Conservation (phyloP, 1,284 basidiomycete genomes). For the Hymenochaete sp. region DNA sequence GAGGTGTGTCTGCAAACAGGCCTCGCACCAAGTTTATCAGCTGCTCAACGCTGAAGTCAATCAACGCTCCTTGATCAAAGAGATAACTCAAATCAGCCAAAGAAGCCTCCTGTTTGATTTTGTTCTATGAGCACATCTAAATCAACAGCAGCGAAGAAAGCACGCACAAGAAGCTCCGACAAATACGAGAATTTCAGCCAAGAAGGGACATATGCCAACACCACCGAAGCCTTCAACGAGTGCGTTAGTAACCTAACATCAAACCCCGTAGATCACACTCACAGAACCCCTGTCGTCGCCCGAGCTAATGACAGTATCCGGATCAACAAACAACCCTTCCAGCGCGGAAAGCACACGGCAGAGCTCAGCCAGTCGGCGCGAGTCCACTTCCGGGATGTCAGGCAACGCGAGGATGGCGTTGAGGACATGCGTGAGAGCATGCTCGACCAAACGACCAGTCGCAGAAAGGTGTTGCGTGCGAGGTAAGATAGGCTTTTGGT, state of each 20-base stretch:
- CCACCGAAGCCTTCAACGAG: constrained; percentile 48
- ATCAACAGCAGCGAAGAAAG: constrained; percentile 12
- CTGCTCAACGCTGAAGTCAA: constrained; percentile 86
- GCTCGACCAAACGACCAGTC: constrained; percentile 70
- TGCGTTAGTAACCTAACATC: not conserved
- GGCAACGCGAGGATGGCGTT: constrained; percentile 69
- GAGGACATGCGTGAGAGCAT: constrained; percentile 61
- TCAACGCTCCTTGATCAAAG: constrained; percentile 83
- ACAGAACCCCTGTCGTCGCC: too few species aligned
- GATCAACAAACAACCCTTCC: constrained; percentile 61
- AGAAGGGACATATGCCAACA: constrained; percentile 72
- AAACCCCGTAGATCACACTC: constrained; percentile 33
- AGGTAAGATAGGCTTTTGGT: constrained; percentile 43
- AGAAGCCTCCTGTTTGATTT: constrained; percentile 70
- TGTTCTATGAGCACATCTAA: too few species aligned
- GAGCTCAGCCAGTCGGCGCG: constrained; percentile 73
- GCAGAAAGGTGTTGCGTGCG: constrained; percentile 60
- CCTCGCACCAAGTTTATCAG: constrained; percentile 76
- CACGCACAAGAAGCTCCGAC: constrained; percentile 75
- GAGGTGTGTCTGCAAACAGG: constrained; percentile 84
- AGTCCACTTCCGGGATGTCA: constrained; percentile 90
- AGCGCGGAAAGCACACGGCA: constrained; percentile 72
- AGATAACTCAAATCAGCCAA: constrained; percentile 91
- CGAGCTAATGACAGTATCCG: too few species aligned
- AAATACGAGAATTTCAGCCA: constrained; percentile 95